These are phyloP conservation scores for Lactuca sativa DNA, from an alignment of 129 eudicot species.

Conservation along the genomic window DNA sequence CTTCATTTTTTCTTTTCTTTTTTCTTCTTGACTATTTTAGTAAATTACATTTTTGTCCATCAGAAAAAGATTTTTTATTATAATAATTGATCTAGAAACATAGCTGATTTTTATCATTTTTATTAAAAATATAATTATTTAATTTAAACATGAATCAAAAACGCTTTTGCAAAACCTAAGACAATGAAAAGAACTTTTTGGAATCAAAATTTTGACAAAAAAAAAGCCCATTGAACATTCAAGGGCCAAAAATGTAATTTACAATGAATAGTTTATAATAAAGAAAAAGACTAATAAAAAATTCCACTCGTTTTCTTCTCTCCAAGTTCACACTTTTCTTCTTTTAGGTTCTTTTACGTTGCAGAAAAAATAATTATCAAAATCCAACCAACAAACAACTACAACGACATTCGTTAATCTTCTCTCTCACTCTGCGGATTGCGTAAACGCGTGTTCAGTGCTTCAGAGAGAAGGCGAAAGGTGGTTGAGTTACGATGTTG, in stretches of 20 bases:
- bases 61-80: too few species aligned
- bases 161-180: too few species aligned
- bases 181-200: too few species aligned
- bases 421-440: constrained; percentile 9
- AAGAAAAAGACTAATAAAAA: neutral
- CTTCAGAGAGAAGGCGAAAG: constrained; percentile 18
- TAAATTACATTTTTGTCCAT: too few species aligned
- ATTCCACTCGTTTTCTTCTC: neutral
- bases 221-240: neutral
- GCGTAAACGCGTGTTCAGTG: constrained; percentile 1
- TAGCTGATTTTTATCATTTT: too few species aligned
- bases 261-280: neutral
- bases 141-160: too few species aligned
- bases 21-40: neutral
- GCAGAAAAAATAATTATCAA: constrained; percentile 9
- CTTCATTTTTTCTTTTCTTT: neutral
- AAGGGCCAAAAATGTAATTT: neutral
- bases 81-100: too few species aligned
- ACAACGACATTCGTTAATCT: constrained; percentile 27
- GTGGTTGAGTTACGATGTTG: constrained; percentile 32
- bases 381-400: constrained; percentile 28
- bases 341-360: constrained; percentile 8
- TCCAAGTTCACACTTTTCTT: constrained; percentile 29
- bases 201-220: too few species aligned
- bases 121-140: too few species aligned